Conservation (phyloP, 1,284 basidiomycete species). For the Apiotrichum veenhuisii region DNA sequence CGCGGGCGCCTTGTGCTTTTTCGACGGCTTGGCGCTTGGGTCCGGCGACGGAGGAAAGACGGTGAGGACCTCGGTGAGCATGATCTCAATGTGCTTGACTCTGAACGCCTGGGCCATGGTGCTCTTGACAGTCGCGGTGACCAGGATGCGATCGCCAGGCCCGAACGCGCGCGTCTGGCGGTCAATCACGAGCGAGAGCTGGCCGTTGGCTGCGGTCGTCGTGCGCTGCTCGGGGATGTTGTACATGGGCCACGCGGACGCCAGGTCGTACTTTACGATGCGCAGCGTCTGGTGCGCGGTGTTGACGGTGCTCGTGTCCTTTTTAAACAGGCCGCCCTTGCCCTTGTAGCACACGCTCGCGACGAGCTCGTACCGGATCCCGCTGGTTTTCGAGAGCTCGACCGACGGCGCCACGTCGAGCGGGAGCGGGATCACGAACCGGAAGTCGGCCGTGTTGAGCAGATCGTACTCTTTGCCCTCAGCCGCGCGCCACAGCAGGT, state of each 20-base stretch:
- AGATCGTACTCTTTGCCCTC: constrained; percentile 59
- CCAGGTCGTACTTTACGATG: constrained; percentile 83
- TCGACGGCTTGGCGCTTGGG: constrained; percentile 34
- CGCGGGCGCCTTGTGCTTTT: constrained; percentile 55
- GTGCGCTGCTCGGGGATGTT: constrained; percentile 69
- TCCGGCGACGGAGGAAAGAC: constrained; percentile 28
- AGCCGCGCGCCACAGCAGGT: constrained; percentile 40
- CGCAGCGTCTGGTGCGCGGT: constrained; percentile 63
- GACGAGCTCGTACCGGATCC: constrained; percentile 77
- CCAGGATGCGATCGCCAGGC: constrained; percentile 71
- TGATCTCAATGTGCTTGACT: constrained; percentile 74
- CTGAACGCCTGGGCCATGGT: constrained; percentile 59
- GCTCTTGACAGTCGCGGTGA: constrained; percentile 60
- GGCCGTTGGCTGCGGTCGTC: constrained; percentile 57
- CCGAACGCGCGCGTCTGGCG: constrained; percentile 72
- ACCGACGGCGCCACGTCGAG: constrained; percentile 78
- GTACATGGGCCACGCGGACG: constrained; percentile 84
- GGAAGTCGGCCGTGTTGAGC: constrained; percentile 59
- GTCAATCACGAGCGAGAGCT: constrained; percentile 63
- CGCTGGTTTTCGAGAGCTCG: constrained; percentile 67
- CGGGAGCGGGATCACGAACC: constrained; percentile 78
- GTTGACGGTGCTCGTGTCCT: constrained; percentile 59
- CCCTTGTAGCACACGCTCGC: constrained; percentile 76
- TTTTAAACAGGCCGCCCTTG: constrained; percentile 74
- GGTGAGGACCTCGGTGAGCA: constrained; percentile 65